Percentiles rank a stretch among this genome's conserved stretches.
phyloP scores from a whole-genome alignment of 129 eudicot species.

The Escallonia herrerae region DNA sequence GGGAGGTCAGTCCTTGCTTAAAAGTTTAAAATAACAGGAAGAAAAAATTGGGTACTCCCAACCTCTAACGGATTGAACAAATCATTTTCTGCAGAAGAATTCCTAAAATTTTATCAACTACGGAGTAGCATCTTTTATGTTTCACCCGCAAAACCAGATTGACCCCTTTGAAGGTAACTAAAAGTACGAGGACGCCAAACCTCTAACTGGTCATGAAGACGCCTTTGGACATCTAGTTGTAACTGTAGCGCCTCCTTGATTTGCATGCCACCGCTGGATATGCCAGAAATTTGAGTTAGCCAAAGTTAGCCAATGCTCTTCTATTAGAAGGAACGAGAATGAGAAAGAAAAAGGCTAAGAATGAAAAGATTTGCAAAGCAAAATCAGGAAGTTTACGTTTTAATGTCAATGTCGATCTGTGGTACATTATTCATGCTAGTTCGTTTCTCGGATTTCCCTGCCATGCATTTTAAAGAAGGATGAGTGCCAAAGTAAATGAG shows the following conservation, averaged over 20 bases:
- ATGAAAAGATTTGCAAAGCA: background rate
- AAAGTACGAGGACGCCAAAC: slow-evolving; percentile 9
- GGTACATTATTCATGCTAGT: slow-evolving; percentile 25
- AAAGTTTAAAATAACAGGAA: too few species aligned
- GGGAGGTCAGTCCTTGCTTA: background rate
- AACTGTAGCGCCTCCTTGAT: slow-evolving; percentile 70
- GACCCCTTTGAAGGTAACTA: background rate
- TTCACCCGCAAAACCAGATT: background rate
- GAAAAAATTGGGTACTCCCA: background rate
- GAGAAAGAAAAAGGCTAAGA: background rate
- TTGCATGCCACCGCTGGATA: slow-evolving; percentile 45
- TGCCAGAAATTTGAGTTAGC: background rate
- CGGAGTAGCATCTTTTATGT: background rate
- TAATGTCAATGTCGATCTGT: slow-evolving; percentile 45
- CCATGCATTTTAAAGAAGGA: background rate
- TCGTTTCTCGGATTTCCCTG: slow-evolving; percentile 58
- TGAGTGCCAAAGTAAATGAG: too few species aligned
- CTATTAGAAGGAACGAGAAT: background rate
- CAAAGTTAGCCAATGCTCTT: background rate
- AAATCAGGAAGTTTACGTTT: slow-evolving; percentile 33
- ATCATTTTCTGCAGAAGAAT: background rate
- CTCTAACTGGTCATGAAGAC: slow-evolving; percentile 70
- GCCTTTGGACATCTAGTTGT: slow-evolving; percentile 83
- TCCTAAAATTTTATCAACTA: too few species aligned
- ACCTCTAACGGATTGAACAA: background rate